phyloP scores from a whole-genome alignment of 1,284 basidiomycete species.

The Lentinula novae-zelandiae region DNA sequence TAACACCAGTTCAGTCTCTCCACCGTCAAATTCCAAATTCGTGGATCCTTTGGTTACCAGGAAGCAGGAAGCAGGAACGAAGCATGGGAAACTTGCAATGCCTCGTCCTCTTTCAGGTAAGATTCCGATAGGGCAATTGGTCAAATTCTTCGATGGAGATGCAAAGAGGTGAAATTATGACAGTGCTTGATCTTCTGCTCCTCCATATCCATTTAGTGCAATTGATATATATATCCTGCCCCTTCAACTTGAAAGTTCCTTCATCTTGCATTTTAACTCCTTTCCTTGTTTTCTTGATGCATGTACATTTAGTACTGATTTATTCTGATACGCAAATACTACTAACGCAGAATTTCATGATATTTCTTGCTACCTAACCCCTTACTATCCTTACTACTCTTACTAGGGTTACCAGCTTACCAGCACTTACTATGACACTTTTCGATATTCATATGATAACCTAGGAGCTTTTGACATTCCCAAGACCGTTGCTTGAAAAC shows the following conservation, averaged over 20 bases:
- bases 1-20: neutral
- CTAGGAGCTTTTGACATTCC: too few relatives aligned
- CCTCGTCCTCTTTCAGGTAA: conserved; percentile 44
- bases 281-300: neutral
- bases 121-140: conserved; percentile 68
- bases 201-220: too few relatives aligned
- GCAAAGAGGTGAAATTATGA: conserved; percentile 26
- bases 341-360: neutral
- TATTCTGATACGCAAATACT: neutral
- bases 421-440: too few relatives aligned
- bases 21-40: conserved; percentile 37
- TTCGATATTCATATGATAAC: too few relatives aligned
- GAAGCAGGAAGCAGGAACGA: conserved; percentile 45
- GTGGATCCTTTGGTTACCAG: conserved; percentile 71
- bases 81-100: conserved; percentile 32
- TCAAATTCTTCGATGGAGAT: conserved; percentile 79
- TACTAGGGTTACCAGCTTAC: too few relatives aligned
- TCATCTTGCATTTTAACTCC: neutral
- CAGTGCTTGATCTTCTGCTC: neutral
- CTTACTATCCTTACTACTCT: neutral
- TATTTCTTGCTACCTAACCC: neutral
- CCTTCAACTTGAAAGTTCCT: neutral
- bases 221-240: neutral
- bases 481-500: too few relatives aligned
- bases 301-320: neutral